These are phyloP conservation scores for Bipolaris oryzae DNA, from an alignment of 2,329 filamentous ascomycete genomes.

Conservation along the genomic window DNA sequence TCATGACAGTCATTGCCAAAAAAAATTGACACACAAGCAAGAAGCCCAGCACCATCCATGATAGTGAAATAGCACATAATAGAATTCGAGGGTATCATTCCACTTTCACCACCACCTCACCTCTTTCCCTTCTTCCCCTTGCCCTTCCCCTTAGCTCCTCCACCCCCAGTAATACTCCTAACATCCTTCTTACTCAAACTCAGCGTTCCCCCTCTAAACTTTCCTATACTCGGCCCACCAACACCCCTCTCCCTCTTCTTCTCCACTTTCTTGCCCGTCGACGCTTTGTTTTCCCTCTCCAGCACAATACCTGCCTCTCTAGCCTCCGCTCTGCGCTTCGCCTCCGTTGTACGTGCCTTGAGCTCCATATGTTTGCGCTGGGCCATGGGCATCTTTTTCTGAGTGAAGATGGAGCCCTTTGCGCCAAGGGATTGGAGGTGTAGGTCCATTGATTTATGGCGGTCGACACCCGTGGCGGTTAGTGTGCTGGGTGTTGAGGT, in stretches of 20 bases:
- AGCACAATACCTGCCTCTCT: constrained; percentile 89
- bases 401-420: constrained; percentile 74
- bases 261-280: constrained; percentile 52
- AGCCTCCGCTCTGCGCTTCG: constrained; percentile 76
- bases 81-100: background rate
- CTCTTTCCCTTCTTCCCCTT: constrained; percentile 17
- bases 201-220: constrained; percentile 78
- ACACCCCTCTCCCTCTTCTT: constrained; percentile 65
- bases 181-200: constrained; percentile 80
- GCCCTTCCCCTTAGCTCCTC: constrained; percentile 40
- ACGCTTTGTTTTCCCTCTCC: constrained; percentile 61
- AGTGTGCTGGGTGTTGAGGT: constrained; percentile 46
- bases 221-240: constrained; percentile 79
- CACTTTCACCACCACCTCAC: background rate
- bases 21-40: too few species aligned
- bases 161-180: constrained; percentile 63
- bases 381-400: constrained; percentile 87
- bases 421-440: constrained; percentile 81
- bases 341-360: constrained; percentile 69
- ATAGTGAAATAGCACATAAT: too few species aligned
- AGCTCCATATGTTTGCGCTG: constrained; percentile 83
- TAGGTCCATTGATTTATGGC: constrained; percentile 82
- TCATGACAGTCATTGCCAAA: too few species aligned
- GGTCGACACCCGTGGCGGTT: constrained; percentile 67
- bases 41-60: too few species aligned